phyloP scores from a whole-genome alignment of 768 basidiomycete genomes.

The Calocera cornea region DNA sequence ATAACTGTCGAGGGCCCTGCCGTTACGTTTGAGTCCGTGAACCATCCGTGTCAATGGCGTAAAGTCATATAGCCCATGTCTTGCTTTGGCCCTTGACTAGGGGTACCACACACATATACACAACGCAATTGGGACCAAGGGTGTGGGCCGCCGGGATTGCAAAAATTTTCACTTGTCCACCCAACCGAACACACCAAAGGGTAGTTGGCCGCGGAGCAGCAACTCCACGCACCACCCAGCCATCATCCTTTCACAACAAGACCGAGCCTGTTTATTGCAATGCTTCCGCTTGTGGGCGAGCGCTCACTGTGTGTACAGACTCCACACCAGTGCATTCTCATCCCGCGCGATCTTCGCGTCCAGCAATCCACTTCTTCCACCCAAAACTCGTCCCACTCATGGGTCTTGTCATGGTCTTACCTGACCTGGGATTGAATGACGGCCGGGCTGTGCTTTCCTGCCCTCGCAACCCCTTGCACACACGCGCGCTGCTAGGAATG shows the following conservation, averaged over 20 bases:
- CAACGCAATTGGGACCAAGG: too few species aligned
- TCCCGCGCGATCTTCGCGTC: neutral
- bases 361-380: neutral
- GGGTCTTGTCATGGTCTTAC: constrained; percentile 4
- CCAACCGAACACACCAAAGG: too few species aligned
- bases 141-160: neutral
- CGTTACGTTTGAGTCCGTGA: constrained; percentile 2
- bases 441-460: neutral
- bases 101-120: neutral
- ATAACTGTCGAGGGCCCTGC: too few species aligned
- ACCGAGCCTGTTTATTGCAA: neutral
- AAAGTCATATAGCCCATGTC: neutral
- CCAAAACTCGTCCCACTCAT: neutral
- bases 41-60: constrained; percentile 1
- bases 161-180: neutral
- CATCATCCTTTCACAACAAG: constrained; percentile 1
- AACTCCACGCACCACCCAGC: neutral
- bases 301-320: neutral
- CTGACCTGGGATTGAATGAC: constrained; percentile 2
- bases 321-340: neutral
- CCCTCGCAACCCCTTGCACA: neutral
- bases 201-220: neutral
- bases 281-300: neutral
- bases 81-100: neutral
- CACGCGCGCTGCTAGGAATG: neutral